Base-by-base conservation (phyloP, 176 grass and related monocot species). In the Eleusine indica region DNA sequence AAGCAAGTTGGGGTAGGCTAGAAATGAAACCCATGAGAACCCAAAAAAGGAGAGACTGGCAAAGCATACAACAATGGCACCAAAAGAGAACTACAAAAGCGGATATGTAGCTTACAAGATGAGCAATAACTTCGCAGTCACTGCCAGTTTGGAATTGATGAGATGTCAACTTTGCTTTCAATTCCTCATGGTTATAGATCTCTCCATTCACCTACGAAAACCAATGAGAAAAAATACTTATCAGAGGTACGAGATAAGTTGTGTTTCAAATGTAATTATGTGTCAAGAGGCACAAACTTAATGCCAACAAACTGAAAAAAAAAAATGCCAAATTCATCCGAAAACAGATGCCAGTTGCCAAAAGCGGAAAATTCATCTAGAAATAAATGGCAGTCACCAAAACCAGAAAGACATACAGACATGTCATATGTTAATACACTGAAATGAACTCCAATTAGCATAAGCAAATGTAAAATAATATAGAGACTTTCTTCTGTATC, bases 121-220 rank as follows among this genome's bases (percentile, higher is more conserved):
- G 93, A 48, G 93, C 91, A 92, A 99, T 99, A 51, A 99, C 96
- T 99, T 99, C 96, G 42, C 96, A 99, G 22, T 99, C 96, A 76
- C 96, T 99, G 32, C 86, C 91, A 54, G 91, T 92, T 82, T 94
- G 89, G 76, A 98, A 98, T 70, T 90, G 29, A 82, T 99, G 96
- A 90, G 86, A 91, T 82, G 80, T 83, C 73, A 99, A 77, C 48
- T 99, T 89, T 63, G 67, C 70, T 90, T 78, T 99, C 81, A 99
- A 81, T 54, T 99, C 96, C 70, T 92, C 87, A 19, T 99, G 96
- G 80, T 99, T 99, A 71, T 99, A 99, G 57, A 99, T 99, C 89
- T 99, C 96, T 37, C 96, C 96, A 29, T 99, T 99, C 76, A 99
- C 96, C 96, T 99, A 70, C 18, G 85, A 84, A 83, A 56, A 28